Conservation (phyloP, 2,329 filamentous ascomycete genomes). For the Cytospora chrysosperma region DNA sequence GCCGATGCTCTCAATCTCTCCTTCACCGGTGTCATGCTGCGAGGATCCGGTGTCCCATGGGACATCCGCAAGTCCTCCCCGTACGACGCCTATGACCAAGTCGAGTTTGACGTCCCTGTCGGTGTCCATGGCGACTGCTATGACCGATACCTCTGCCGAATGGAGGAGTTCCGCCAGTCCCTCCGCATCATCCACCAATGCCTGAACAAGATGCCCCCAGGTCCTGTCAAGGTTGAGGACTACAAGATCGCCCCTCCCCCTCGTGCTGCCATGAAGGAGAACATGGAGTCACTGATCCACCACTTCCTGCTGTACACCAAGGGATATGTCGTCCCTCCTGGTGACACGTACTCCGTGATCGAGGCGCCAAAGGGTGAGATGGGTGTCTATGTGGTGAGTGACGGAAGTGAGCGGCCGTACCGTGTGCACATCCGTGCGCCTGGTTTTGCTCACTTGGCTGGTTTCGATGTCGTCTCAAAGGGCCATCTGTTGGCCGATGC, state of each 20-base stretch:
- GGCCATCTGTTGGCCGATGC: slow-evolving; percentile 95
- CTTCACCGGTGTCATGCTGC: slow-evolving; percentile 96
- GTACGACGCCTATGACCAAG: slow-evolving; percentile 96
- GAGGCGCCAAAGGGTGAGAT: slow-evolving; percentile 99
- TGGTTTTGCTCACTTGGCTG: slow-evolving; percentile 90
- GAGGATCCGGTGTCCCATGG: slow-evolving; percentile 93
- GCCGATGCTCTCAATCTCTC: slow-evolving; percentile 95
- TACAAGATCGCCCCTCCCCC: slow-evolving; percentile 98
- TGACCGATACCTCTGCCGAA: slow-evolving; percentile 96
- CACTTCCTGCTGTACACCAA: slow-evolving; percentile 99
- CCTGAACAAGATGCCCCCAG: slow-evolving; percentile 96
- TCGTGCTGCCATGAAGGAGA: slow-evolving; percentile 99
- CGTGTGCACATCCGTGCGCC: slow-evolving; percentile 96
- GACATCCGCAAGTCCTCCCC: slow-evolving; percentile 96
- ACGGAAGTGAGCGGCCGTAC: slow-evolving; percentile 94
- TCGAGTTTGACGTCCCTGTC: slow-evolving; percentile 97
- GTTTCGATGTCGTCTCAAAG: slow-evolving; percentile 89
- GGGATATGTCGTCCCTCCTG: slow-evolving; percentile 93
- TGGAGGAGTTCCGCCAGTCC: slow-evolving; percentile 99
- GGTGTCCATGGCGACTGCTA: slow-evolving; percentile 98
- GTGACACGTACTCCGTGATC: slow-evolving; percentile 96
- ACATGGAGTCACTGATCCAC: slow-evolving; percentile 99
- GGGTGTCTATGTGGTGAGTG: slow-evolving; percentile 94
- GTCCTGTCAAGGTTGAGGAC: slow-evolving; percentile 92
- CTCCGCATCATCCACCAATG: slow-evolving; percentile 98